Evolutionary conservation across 306 rosid species (phyloP).

Genomic region (Argentina anserina): DNA sequence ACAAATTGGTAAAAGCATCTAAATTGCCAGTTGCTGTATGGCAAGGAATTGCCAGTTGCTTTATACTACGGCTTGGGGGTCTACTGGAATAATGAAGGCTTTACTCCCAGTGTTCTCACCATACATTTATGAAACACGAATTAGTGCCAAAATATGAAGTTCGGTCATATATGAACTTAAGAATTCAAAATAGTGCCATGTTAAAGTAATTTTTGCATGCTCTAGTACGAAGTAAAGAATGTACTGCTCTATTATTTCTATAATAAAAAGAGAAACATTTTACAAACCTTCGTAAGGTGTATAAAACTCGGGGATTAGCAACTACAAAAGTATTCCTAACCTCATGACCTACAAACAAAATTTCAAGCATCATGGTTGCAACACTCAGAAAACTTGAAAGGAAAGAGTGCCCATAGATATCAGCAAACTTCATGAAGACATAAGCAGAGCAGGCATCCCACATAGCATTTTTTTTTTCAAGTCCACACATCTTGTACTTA

Average conservation of each 20-base stretch:
- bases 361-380: slow-evolving; percentile 43
- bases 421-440: slow-evolving; percentile 35
- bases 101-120: too few relatives aligned
- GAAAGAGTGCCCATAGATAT: slow-evolving; percentile 27
- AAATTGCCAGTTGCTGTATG: too few relatives aligned
- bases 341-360: slow-evolving; percentile 42
- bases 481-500: slow-evolving; percentile 26
- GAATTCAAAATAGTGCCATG: neutral
- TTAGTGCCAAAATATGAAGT: too few relatives aligned
- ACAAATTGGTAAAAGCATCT: too few relatives aligned
- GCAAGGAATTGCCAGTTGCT: too few relatives aligned
- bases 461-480: slow-evolving; percentile 35
- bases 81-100: too few relatives aligned
- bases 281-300: slow-evolving; percentile 29
- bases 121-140: too few relatives aligned
- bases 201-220: neutral
- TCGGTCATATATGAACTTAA: neutral
- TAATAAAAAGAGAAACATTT: slow-evolving; percentile 10
- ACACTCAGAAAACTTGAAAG: slow-evolving; percentile 19
- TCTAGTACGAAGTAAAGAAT: slow-evolving; percentile 36
- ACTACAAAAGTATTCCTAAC: slow-evolving; percentile 20
- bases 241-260: slow-evolving; percentile 42
- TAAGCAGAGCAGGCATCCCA: slow-evolving; percentile 43
- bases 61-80: too few relatives aligned
- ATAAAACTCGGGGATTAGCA: slow-evolving; percentile 12